Base-by-base conservation (phyloP, 176 grass and related monocot species). In the Stipa capillata region DNA sequence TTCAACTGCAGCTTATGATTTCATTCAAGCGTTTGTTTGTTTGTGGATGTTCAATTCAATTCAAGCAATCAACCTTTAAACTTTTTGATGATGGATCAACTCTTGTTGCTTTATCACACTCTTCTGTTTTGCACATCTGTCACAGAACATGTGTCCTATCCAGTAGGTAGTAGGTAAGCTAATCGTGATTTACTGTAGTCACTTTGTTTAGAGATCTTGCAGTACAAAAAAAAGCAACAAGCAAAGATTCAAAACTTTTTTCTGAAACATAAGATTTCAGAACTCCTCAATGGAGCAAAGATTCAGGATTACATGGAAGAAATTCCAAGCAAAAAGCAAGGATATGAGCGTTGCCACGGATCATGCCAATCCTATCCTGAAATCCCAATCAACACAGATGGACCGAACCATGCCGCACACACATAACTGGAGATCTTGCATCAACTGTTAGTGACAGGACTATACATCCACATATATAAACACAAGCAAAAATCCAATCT, bases 151-250 rank as follows among this genome's bases (percentile, higher is more conserved):
- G 15, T 57, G 72, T 47, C 73, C 63, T 52, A 49, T 21, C 32
- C 62, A n/a, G 7, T 40, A 8, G 29, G 73, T 47, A 77, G 73
- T 29, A 52, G 83, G 65, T 78, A 71, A 85, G 54, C 44, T 39
- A 85, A 60, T 20, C 8, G 12, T 71, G 74, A 51, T 37, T 43
- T 31, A 20, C 9, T 20, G 10, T 31, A 36, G 16, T 47, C 4
- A 13, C 33, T 31, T 54, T 44, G 66, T 79, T 65, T 33, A 42
- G 27, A 24, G 1, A 41, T 31, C 32, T 71, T 72, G n/a, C 23
- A 61, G 16, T 58, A 50, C 4, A 12, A 25, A 24, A 31, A n/a
- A 12, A 29, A 4, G 14, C 23, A 7, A 7, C 23, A 21, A 32
- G 16, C 16, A 52, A 25, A 40, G 24, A 40, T 4, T 70, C 29